These are phyloP conservation scores for Leccinum boreale DNA, from an alignment of 768 basidiomycete genomes.

Conservation along the genomic window DNA sequence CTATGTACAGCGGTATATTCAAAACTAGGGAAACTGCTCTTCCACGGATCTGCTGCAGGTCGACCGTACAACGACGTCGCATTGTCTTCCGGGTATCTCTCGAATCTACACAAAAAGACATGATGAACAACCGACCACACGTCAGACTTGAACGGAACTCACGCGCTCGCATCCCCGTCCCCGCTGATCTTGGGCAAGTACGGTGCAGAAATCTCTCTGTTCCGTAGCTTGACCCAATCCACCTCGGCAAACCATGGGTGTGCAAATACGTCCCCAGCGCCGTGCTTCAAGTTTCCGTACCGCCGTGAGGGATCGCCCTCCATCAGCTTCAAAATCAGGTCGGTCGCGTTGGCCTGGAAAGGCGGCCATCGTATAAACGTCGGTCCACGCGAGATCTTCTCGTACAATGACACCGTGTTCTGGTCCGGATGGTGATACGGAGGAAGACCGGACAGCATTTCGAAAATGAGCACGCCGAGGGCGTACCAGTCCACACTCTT, in stretches of 20 bases:
- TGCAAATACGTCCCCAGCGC: slow-evolving; percentile 86
- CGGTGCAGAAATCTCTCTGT: slow-evolving; percentile 89
- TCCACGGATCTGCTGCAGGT: slow-evolving; percentile 56
- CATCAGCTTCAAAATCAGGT: slow-evolving; percentile 88
- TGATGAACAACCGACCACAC: not conserved
- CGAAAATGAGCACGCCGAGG: slow-evolving; percentile 92
- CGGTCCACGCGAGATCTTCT: slow-evolving; percentile 82
- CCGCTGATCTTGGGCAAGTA: slow-evolving; percentile 90
- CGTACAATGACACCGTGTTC: slow-evolving; percentile 86
- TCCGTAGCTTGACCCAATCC: slow-evolving; percentile 78
- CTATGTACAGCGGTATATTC: slow-evolving; percentile 55
- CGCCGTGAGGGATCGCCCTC: slow-evolving; percentile 85
- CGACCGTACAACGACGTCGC: slow-evolving; percentile 58
- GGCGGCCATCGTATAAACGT: slow-evolving; percentile 75
- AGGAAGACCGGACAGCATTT: slow-evolving; percentile 95
- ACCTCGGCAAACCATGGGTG: slow-evolving; percentile 96
- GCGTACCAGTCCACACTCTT: slow-evolving; percentile 99
- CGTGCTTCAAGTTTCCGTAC: slow-evolving; percentile 85
- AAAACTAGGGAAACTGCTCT: slow-evolving; percentile 72
- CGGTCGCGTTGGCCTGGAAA: slow-evolving; percentile 73
- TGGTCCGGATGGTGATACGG: slow-evolving; percentile 89
- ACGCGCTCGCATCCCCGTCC: slow-evolving; percentile 96
- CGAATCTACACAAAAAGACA: slow-evolving; percentile 49
- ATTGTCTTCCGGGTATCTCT: slow-evolving; percentile 75
- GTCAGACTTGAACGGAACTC: slow-evolving; percentile 31